phyloP scores from a whole-genome alignment of 176 grass and related monocot species.

The Lolium perenne region DNA sequence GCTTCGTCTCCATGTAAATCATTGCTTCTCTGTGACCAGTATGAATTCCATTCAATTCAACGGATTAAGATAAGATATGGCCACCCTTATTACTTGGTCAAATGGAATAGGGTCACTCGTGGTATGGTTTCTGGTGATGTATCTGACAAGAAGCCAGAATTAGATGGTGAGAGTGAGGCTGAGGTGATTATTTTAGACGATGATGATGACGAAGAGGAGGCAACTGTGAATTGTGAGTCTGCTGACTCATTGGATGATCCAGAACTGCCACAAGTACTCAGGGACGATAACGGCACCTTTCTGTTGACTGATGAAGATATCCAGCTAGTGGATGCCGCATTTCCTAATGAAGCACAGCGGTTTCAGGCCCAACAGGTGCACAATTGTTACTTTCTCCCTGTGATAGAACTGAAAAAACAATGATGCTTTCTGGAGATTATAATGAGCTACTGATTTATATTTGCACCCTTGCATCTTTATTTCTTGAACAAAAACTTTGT shows the following conservation, averaged over 20 bases:
- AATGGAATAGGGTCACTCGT: constrained; percentile 64
- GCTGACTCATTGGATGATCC: constrained; percentile 69
- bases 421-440: constrained; percentile 15
- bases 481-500: background rate
- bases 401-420: constrained; percentile 7
- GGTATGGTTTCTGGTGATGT: constrained; percentile 23
- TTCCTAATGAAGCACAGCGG: constrained; percentile 65
- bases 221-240: constrained; percentile 37
- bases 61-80: constrained; percentile 74
- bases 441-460: background rate
- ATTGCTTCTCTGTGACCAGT: constrained; percentile 73
- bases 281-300: constrained; percentile 57
- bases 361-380: constrained; percentile 78
- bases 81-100: constrained; percentile 80
- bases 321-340: constrained; percentile 81
- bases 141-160: constrained; percentile 43
- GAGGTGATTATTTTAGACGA: constrained; percentile 22
- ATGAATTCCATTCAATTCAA: constrained; percentile 81
- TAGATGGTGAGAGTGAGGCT: constrained; percentile 10
- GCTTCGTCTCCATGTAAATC: constrained; percentile 43
- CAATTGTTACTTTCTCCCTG: constrained; percentile 9
- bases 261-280: constrained; percentile 71
- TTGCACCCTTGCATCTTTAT: background rate
- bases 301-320: constrained; percentile 91
- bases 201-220: constrained; percentile 46